These are phyloP conservation scores for Kodamaea neixiangensis DNA, from an alignment of 805 yeast species.

Conservation along the genomic window DNA sequence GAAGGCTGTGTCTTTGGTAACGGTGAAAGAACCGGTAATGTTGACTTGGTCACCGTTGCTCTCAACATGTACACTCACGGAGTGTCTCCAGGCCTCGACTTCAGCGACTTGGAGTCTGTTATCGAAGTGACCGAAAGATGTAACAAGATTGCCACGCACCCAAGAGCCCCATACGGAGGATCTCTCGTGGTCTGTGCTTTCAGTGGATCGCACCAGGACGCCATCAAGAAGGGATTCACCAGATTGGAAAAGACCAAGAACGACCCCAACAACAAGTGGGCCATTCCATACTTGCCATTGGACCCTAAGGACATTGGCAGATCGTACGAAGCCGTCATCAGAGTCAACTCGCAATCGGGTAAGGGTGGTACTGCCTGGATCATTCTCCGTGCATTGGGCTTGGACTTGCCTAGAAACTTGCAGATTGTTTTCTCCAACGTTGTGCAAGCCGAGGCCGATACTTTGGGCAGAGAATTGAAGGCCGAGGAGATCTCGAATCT, in stretches of 20 bases:
- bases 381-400: conserved; percentile 65
- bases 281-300: conserved; percentile 74
- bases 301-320: conserved; percentile 83
- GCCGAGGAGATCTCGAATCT: conserved; percentile 62
- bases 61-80: conserved; percentile 80
- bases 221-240: conserved; percentile 65
- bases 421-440: conserved; percentile 67
- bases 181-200: conserved; percentile 78
- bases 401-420: conserved; percentile 71
- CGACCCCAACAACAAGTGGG: conserved; percentile 44
- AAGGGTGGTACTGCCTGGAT: conserved; percentile 90
- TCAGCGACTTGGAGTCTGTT: conserved; percentile 64
- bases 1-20: conserved; percentile 83
- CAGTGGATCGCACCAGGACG: conserved; percentile 73
- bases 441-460: conserved; percentile 67
- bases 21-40: conserved; percentile 86
- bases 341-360: conserved; percentile 87
- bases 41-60: conserved; percentile 74
- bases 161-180: conserved; percentile 82
- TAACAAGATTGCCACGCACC: conserved; percentile 72
- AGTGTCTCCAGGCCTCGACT: conserved; percentile 68
- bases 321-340: conserved; percentile 77
- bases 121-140: conserved; percentile 74
- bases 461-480: conserved; percentile 67
- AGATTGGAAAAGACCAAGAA: conserved; percentile 32